These are phyloP conservation scores for Pseudopyrenochaeta lycopersici DNA, from an alignment of 2,329 filamentous ascomycete genomes.

Conservation along the genomic window DNA sequence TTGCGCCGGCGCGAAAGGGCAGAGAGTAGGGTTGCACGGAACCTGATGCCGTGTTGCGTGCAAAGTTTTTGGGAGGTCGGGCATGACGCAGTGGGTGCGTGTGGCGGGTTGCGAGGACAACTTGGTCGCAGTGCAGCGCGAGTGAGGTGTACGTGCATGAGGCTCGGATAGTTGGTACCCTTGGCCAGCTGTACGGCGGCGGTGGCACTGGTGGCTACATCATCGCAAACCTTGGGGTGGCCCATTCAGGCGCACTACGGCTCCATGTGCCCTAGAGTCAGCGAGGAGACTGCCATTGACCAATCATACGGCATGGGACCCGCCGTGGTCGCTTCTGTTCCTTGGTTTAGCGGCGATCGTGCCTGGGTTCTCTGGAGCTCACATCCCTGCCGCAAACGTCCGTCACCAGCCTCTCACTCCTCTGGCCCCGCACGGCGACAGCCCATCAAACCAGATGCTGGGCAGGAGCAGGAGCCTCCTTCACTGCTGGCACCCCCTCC, in stretches of 20 bases:
- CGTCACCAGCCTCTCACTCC: constrained; percentile 13
- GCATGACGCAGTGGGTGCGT: not conserved
- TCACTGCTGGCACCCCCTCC: constrained; percentile 5
- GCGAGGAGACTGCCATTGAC: constrained; percentile 12
- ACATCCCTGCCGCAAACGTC: constrained; percentile 18
- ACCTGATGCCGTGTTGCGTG: not conserved
- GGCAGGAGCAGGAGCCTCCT: constrained; percentile 12
- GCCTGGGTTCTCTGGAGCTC: constrained; percentile 14
- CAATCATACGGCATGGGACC: constrained; percentile 17
- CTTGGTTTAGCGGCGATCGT: constrained; percentile 26
- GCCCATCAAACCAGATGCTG: constrained; percentile 6
- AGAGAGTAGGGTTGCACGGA: not conserved
- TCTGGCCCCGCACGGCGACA: not conserved
- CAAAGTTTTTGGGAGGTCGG: not conserved
- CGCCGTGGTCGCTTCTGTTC: constrained; percentile 12
- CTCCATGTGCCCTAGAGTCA: constrained; percentile 7
- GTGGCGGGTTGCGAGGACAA: constrained; percentile 8
- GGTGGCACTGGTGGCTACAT: constrained; percentile 18
- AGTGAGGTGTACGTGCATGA: constrained; percentile 32
- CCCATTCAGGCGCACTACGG: constrained; percentile 4
- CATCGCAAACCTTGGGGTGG: constrained; percentile 24
- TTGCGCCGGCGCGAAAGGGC: constrained; percentile 9
- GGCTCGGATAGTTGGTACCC: constrained; percentile 5
- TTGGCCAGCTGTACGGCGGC: not conserved
- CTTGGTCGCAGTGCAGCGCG: not conserved